Evolutionary conservation across 768 basidiomycete genomes (phyloP).

Genomic region (Favolaschia claudopus): DNA sequence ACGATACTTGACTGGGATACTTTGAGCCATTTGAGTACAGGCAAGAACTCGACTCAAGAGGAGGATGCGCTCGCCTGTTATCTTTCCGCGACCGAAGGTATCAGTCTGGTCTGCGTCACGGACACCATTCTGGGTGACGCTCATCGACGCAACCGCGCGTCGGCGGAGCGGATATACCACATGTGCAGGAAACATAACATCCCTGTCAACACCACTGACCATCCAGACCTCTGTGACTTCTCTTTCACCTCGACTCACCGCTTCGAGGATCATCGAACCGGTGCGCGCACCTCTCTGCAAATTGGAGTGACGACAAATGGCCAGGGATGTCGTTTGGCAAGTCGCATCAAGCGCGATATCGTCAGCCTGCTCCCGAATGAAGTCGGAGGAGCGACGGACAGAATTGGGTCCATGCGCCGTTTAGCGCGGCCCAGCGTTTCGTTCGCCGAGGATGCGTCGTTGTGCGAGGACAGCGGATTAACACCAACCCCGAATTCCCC

Average conservation of each 20-base stretch:
- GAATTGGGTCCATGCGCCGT: conserved; percentile 72
- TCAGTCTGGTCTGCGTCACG: conserved; percentile 75
- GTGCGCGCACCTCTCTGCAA: conserved; percentile 62
- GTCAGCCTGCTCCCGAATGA: conserved; percentile 75
- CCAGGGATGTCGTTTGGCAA: conserved; percentile 85
- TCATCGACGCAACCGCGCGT: conserved; percentile 52
- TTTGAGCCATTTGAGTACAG: conserved; percentile 46
- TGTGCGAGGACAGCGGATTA: conserved; percentile 59
- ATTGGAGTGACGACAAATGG: conserved; percentile 92
- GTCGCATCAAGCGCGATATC: conserved; percentile 83
- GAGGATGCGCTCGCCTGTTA: conserved; percentile 56
- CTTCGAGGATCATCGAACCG: conserved; percentile 61
- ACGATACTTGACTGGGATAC: conserved; percentile 62
- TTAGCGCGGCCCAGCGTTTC: conserved; percentile 50
- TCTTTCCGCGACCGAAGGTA: conserved; percentile 39
- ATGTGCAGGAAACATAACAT: conserved; percentile 67
- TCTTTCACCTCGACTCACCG: conserved; percentile 88
- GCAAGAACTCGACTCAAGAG: too few species aligned
- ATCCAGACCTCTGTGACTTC: conserved; percentile 88
- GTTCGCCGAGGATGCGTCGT: conserved; percentile 27
- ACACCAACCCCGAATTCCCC: conserved; percentile 71
- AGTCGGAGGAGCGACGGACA: conserved; percentile 76
- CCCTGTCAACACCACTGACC: conserved; percentile 87
- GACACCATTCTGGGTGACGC: conserved; percentile 67
- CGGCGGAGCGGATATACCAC: conserved; percentile 65